A percentile compares a stretch with the other conserved stretches of the same genome.
These are phyloP conservation scores for Aspergillus pseudotamarii DNA, from an alignment of 2,329 filamentous ascomycete genomes.

Conservation along the genomic window DNA sequence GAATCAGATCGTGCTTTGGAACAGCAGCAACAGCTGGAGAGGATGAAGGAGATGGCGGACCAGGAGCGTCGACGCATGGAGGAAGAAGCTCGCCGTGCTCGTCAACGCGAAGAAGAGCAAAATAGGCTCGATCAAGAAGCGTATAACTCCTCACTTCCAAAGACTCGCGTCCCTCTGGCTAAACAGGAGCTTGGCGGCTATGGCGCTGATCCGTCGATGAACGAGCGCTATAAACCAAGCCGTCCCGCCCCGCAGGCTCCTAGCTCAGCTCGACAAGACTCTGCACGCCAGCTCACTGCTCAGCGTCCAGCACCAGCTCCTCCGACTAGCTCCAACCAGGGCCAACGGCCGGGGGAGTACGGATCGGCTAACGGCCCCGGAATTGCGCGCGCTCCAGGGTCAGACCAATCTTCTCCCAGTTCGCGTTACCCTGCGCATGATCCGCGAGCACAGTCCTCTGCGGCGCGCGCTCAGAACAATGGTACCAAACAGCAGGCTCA, in stretches of 20 bases:
- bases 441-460: slow-evolving; percentile 43
- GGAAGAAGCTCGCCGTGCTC: slow-evolving; percentile 56
- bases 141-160: slow-evolving; percentile 86
- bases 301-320: slow-evolving; percentile 83
- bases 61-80: slow-evolving; percentile 52
- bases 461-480: slow-evolving; percentile 48
- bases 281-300: slow-evolving; percentile 62
- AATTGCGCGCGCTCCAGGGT: slow-evolving; percentile 39
- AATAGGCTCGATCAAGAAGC: slow-evolving; percentile 76
- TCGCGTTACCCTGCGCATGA: slow-evolving; percentile 38
- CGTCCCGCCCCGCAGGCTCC: slow-evolving; percentile 83
- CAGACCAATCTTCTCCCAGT: slow-evolving; percentile 39
- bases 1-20: slow-evolving; percentile 56
- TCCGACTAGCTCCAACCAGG: slow-evolving; percentile 50
- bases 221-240: slow-evolving; percentile 76
- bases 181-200: slow-evolving; percentile 87
- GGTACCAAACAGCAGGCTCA: slow-evolving; percentile 45
- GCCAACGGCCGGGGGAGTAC: slow-evolving; percentile 26
- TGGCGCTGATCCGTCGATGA: slow-evolving; percentile 54
- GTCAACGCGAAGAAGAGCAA: slow-evolving; percentile 58
- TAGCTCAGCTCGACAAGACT: slow-evolving; percentile 53
- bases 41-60: slow-evolving; percentile 61
- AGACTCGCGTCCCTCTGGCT: slow-evolving; percentile 76
- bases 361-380: slow-evolving; percentile 30
- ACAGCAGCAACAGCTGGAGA: slow-evolving; percentile 46